These are phyloP conservation scores for Cladophialophora chaetospira DNA, from an alignment of 2,329 filamentous ascomycete species.

Conservation along the genomic window DNA sequence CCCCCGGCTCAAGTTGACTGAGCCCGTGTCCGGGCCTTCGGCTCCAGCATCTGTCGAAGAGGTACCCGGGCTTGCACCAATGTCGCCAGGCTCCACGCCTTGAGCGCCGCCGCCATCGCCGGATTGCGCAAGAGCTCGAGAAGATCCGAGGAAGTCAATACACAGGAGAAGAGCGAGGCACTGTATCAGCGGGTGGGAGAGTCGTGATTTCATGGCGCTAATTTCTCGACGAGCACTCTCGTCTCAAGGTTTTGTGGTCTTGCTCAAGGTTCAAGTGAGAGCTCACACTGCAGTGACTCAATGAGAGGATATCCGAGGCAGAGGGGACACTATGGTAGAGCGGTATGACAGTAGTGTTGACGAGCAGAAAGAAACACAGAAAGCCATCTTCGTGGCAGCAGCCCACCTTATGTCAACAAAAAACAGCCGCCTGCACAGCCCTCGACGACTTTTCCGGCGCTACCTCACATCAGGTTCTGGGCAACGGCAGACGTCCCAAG, in stretches of 20 bases:
- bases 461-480: background rate
- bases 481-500: background rate
- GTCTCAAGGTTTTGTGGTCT: background rate
- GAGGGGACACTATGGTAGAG: too few species aligned
- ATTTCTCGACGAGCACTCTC: background rate
- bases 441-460: constrained; percentile 4
- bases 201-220: background rate
- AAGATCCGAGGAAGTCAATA: constrained; percentile 5
- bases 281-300: too few species aligned
- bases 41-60: constrained; percentile 63
- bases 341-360: too few species aligned
- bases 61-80: constrained; percentile 35
- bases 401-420: constrained; percentile 19
- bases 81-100: constrained; percentile 28
- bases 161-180: constrained; percentile 12
- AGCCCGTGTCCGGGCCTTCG: constrained; percentile 61
- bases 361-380: too few species aligned
- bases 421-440: constrained; percentile 1
- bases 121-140: constrained; percentile 22
- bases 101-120: constrained; percentile 30
- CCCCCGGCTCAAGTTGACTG: constrained; percentile 66
- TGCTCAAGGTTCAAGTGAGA: too few species aligned
- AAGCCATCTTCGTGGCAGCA: background rate
- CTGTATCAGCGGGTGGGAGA: background rate
- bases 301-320: too few species aligned